Conservation (phyloP, 352 stramenopile genomes). For the Phytophthora ramorum region DNA sequence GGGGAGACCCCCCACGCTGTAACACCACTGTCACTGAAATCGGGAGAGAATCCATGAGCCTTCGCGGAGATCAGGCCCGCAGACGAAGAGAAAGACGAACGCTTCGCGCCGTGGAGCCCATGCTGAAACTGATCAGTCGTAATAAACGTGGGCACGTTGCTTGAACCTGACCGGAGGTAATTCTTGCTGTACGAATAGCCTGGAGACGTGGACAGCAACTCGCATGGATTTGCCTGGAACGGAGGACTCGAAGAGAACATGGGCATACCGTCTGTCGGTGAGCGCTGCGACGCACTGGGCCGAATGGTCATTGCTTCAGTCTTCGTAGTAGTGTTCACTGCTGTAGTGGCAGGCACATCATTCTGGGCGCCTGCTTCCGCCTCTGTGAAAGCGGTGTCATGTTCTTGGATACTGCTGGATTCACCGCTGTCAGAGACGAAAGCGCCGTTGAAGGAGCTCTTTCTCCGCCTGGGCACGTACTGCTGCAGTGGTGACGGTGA, state of each 20-base stretch:
- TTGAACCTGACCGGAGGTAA: constrained; percentile 51
- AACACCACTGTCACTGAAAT: constrained; percentile 65
- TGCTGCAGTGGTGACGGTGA: constrained; percentile 22
- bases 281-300: background rate
- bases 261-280: constrained; percentile 28
- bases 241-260: constrained; percentile 60
- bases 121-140: constrained; percentile 63
- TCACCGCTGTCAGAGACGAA: constrained; percentile 42
- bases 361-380: constrained; percentile 2
- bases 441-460: constrained; percentile 55
- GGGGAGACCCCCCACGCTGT: constrained; percentile 73
- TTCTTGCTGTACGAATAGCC: constrained; percentile 82
- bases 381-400: constrained; percentile 40
- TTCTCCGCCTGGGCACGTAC: constrained; percentile 27
- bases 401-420: constrained; percentile 4
- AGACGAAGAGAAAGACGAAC: constrained; percentile 23
- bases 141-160: constrained; percentile 59
- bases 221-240: constrained; percentile 72
- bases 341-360: background rate
- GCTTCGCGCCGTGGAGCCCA: constrained; percentile 30
- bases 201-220: constrained; percentile 75
- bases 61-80: constrained; percentile 30
- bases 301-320: constrained; percentile 27
- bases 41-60: constrained; percentile 62
- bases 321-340: constrained; percentile 4